Percentiles rank a stretch among this genome's conserved stretches.
These are phyloP conservation scores for Trametes punicea DNA, from an alignment of 768 basidiomycete species.

Conservation along the genomic window DNA sequence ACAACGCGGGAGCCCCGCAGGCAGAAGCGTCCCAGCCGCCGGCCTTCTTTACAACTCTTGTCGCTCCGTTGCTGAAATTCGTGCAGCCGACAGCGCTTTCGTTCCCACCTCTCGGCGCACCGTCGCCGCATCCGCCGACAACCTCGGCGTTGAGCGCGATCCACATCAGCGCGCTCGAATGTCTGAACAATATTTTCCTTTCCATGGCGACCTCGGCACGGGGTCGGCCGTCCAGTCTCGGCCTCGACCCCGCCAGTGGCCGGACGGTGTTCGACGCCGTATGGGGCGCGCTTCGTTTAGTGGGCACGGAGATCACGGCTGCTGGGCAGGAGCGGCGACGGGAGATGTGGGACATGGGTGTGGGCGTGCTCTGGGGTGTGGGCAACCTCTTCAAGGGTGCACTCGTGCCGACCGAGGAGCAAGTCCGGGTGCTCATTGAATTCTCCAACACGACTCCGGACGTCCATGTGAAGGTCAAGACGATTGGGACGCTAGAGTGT, in stretches of 20 bases:
- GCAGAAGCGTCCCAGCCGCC: slow-evolving; percentile 25
- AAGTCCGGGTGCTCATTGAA: slow-evolving; percentile 63
- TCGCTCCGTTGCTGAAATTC: slow-evolving; percentile 63
- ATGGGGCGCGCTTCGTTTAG: slow-evolving; percentile 58
- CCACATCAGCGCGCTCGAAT: slow-evolving; percentile 83
- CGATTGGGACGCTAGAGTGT: slow-evolving; percentile 82
- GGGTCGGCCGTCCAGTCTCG: slow-evolving; percentile 20
- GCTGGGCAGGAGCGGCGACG: slow-evolving; percentile 64
- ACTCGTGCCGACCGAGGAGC: slow-evolving; percentile 60
- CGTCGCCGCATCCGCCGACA: slow-evolving; percentile 81
- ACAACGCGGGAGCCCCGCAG: slow-evolving; percentile 7
- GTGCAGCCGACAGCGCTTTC: slow-evolving; percentile 76
- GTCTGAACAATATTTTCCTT: slow-evolving; percentile 86
- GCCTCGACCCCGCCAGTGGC: slow-evolving; percentile 36
- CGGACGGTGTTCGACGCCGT: slow-evolving; percentile 58
- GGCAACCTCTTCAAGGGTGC: slow-evolving; percentile 69
- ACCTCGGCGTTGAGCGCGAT: slow-evolving; percentile 82
- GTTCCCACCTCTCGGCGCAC: slow-evolving; percentile 67
- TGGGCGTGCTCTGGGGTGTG: slow-evolving; percentile 88
- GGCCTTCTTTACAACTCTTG: slow-evolving; percentile 54
- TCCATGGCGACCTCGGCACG: slow-evolving; percentile 50
- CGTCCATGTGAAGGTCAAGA: slow-evolving; percentile 60
- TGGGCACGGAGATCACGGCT: slow-evolving; percentile 55
- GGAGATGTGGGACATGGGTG: slow-evolving; percentile 75
- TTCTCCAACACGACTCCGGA: slow-evolving; percentile 57